phyloP scores from a whole-genome alignment of 768 basidiomycete genomes.

The Boletus insuetus region DNA sequence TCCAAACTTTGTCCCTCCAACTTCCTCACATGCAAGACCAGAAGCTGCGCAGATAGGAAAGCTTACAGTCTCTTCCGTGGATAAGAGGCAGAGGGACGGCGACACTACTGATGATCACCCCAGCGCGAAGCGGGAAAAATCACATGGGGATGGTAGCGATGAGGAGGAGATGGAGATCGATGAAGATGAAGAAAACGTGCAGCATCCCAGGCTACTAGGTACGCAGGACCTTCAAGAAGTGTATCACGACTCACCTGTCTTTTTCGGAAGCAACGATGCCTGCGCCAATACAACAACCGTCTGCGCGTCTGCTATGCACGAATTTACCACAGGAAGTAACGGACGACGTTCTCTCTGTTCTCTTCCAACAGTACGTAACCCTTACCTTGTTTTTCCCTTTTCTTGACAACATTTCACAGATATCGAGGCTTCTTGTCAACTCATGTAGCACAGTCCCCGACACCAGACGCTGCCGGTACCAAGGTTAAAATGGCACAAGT shows the following conservation, averaged over 20 bases:
- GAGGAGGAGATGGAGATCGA: constrained; percentile 95
- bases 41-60: constrained; percentile 41
- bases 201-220: constrained; percentile 43
- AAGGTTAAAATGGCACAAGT: constrained; percentile 81
- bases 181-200: constrained; percentile 70
- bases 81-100: constrained; percentile 70
- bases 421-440: constrained; percentile 80
- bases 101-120: constrained; percentile 52
- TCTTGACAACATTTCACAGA: constrained; percentile 38
- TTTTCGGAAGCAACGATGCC: constrained; percentile 40
- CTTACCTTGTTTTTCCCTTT: not conserved
- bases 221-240: constrained; percentile 31
- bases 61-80: constrained; percentile 34
- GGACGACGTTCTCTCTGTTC: constrained; percentile 77
- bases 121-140: constrained; percentile 66
- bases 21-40: constrained; percentile 56
- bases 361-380: constrained; percentile 85
- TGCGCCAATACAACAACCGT: constrained; percentile 50
- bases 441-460: constrained; percentile 66
- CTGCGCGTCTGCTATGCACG: constrained; percentile 67
- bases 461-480: constrained; percentile 59
- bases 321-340: constrained; percentile 92
- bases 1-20: constrained; percentile 75
- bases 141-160: constrained; percentile 59
- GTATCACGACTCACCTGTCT: constrained; percentile 10